Base-by-base conservation (phyloP, 2,329 filamentous ascomycete genomes). In the Leptographium procerum region DNA sequence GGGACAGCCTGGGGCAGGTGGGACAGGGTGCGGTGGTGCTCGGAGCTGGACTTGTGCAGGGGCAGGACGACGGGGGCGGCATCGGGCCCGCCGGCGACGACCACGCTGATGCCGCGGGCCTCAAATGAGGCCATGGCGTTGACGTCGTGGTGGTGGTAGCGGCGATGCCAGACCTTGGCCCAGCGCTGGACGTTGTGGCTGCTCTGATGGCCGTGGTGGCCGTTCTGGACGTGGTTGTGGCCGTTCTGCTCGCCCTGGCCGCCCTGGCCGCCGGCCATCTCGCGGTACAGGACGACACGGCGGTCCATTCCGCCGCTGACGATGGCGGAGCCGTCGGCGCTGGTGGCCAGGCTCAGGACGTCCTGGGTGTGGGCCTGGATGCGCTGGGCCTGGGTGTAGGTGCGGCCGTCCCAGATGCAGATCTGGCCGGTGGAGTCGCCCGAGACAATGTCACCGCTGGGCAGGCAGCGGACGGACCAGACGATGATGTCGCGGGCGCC, bases 351-450 rank as follows among this genome's bases (percentile, higher is more conserved):
- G 68, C 91, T 92, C 60, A 99, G 77, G 5, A 96, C 86, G 72
- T 99, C 94, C 51, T 92, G 89, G 64, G 89, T 85, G 68, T 99
- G 94, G 29, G 87, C 85, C 67, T 91, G 86, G 57, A 99, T 83
- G 55, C 91, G 82, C 69, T 99, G 94, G 40, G 84, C 80, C 65
- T 96, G 84, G 5, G 91, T 91, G 70, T 92, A 96, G 57, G 89
- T 95, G 73, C 88, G 91, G 58, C 90, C 89, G 69, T 95, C 90
- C 87, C 91, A 99, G 68, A 97, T 89, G 64, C 89, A 86, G 47
- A 99, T 80, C 69, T 97, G 91, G 34, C 94, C 94, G 6, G 91
- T 91, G 3, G 94, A 97, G 70, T 99, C 94, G 55, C 90, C 94
- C 1, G 91, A 96, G 14, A 97, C 86, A 61, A 99, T 94, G 64